These are phyloP conservation scores for Symbiodinium pilosum DNA, from an alignment of 73 alveolate genomes.

Conservation along the genomic window DNA sequence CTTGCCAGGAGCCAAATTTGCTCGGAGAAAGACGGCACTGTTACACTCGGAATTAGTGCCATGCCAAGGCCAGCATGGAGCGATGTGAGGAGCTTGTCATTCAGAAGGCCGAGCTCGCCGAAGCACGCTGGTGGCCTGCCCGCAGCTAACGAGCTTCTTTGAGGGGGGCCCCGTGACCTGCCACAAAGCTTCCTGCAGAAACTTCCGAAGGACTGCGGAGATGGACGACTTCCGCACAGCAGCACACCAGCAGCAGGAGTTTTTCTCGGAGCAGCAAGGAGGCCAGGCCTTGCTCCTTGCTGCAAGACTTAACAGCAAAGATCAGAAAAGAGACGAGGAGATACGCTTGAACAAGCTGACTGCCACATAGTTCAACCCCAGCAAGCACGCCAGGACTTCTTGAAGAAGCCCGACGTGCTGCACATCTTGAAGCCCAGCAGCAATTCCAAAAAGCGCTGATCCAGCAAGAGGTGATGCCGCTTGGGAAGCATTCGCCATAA, in stretches of 20 bases:
- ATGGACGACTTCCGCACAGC: slow-evolving; percentile 63
- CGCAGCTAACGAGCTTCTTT: too few relatives aligned
- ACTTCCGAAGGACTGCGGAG: slow-evolving; percentile 68
- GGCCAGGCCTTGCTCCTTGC: slow-evolving; percentile 37
- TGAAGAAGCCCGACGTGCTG: slow-evolving; percentile 58
- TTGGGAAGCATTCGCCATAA: neutral
- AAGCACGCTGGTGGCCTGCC: slow-evolving; percentile 52
- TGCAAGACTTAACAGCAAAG: too few relatives aligned
- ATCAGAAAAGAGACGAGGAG: too few relatives aligned
- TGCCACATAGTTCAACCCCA: too few relatives aligned
- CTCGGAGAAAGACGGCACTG: too few relatives aligned
- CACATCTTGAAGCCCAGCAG: slow-evolving; percentile 45
- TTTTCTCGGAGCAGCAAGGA: slow-evolving; percentile 45
- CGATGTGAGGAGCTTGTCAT: slow-evolving; percentile 44
- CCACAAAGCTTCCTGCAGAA: too few relatives aligned
- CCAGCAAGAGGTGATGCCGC: slow-evolving; percentile 45
- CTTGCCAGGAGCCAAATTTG: neutral
- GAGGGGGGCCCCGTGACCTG: too few relatives aligned
- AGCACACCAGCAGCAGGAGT: slow-evolving; percentile 14
- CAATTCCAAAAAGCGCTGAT: slow-evolving; percentile 9
- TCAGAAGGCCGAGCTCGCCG: slow-evolving; percentile 57
- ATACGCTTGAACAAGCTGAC: too few relatives aligned
- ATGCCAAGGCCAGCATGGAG: slow-evolving; percentile 42
- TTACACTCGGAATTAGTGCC: too few relatives aligned
- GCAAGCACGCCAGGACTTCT: slow-evolving; percentile 50